These are phyloP conservation scores for Cercospora janseana DNA, from an alignment of 2,329 filamentous ascomycete species.

Conservation along the genomic window DNA sequence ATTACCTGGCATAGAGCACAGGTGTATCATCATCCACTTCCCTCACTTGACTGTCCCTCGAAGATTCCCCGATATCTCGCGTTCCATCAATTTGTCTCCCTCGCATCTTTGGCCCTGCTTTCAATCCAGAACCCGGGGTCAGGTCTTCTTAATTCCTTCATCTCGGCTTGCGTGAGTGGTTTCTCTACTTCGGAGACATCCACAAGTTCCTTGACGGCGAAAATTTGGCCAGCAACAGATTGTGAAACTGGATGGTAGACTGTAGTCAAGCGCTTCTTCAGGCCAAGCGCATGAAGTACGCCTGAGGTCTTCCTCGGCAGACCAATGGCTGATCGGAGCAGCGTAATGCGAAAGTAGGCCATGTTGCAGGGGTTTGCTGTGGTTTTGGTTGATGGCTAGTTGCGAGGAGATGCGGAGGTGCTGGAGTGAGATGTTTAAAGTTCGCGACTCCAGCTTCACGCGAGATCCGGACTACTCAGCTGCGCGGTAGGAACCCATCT, in stretches of 20 bases:
- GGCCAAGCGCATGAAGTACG: constrained; percentile 79
- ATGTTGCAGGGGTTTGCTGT: constrained; percentile 13
- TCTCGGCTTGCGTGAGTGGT: constrained; percentile 62
- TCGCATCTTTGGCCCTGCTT: constrained; percentile 43
- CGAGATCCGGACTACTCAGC: not conserved
- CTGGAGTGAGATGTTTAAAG: not conserved
- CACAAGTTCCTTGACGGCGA: constrained; percentile 91
- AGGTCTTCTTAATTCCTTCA: constrained; percentile 69
- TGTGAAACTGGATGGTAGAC: constrained; percentile 85
- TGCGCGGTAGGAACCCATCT: not conserved
- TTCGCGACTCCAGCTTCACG: constrained; percentile 11
- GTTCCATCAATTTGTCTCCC: constrained; percentile 1
- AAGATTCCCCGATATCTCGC: no score
- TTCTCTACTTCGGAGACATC: constrained; percentile 73
- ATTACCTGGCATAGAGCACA: no score
- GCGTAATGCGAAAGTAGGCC: constrained; percentile 80
- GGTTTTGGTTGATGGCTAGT: constrained; percentile 8
- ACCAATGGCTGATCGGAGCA: constrained; percentile 85
- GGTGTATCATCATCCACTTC: no score
- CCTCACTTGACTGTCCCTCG: no score
- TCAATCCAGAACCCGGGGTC: constrained; percentile 81
- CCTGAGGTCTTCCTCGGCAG: constrained; percentile 73
- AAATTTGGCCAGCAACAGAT: constrained; percentile 83
- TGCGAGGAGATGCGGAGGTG: constrained; percentile 1
- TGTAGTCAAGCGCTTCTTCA: constrained; percentile 78